These are phyloP conservation scores for Plasmodium fragile DNA, from an alignment of 169 alveolate species.

Conservation along the genomic window DNA sequence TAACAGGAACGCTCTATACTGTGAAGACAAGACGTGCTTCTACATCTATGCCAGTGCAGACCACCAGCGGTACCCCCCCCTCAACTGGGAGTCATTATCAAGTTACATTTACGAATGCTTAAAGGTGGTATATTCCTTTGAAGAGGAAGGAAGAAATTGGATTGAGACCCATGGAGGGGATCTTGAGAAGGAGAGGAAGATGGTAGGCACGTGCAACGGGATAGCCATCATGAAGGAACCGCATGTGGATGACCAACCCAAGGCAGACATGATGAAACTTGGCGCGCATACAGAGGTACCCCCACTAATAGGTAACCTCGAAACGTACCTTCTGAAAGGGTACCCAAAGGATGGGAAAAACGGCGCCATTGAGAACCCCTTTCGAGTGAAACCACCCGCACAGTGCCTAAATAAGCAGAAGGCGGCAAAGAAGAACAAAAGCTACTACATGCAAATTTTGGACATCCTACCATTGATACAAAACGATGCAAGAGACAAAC, in stretches of 20 bases:
- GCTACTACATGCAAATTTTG: constrained; percentile 28
- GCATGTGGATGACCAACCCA: neutral
- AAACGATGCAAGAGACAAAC: neutral
- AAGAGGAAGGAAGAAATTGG: neutral
- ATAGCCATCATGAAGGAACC: neutral
- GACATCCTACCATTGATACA: constrained; percentile 31
- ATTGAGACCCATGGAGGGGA: neutral
- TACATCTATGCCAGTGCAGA: neutral
- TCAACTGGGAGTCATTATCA: neutral
- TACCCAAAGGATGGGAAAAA: neutral
- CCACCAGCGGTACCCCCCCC: neutral
- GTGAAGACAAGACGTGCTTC: neutral
- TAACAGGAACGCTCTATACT: constrained; percentile 13
- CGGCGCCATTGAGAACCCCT: neutral
- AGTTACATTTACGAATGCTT: constrained; percentile 7
- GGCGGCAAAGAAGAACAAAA: constrained; percentile 13
- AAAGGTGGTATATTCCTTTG: constrained; percentile 25
- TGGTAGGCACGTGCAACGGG: neutral
- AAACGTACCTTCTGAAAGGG: neutral
- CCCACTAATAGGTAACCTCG: neutral
- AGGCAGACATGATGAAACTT: neutral
- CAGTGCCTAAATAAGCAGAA: neutral
- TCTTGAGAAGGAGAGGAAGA: neutral
- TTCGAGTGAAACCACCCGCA: neutral
- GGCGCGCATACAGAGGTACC: neutral